These are phyloP conservation scores for Colletotrichum cereale DNA, from an alignment of 2,329 filamentous ascomycete species.

Conservation along the genomic window DNA sequence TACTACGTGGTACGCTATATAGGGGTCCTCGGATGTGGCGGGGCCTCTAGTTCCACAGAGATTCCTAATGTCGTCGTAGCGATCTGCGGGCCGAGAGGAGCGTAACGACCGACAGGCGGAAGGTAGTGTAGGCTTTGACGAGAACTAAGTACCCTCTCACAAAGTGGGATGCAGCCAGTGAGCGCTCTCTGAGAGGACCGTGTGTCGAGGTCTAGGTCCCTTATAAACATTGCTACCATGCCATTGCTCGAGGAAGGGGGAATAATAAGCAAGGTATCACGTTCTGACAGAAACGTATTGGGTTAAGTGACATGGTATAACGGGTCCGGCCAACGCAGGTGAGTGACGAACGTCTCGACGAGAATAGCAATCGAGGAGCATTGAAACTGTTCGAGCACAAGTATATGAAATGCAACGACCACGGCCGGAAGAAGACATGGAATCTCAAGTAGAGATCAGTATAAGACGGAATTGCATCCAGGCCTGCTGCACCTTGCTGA, in stretches of 20 bases:
- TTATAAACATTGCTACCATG: not conserved
- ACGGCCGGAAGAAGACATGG: not conserved
- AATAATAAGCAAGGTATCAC: not conserved
- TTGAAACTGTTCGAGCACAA: not conserved
- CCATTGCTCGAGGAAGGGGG: no score
- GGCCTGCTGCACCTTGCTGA: not conserved
- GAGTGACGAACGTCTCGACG: not conserved
- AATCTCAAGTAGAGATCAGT: not conserved
- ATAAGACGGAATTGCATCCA: not conserved
- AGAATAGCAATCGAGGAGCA: not conserved
- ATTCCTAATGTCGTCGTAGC: slow-evolving; percentile 4
- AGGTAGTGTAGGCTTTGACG: not conserved
- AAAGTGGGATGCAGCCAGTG: slow-evolving; percentile 11
- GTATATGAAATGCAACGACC: not conserved
- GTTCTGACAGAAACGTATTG: not conserved
- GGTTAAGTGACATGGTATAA: not conserved
- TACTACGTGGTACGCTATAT: slow-evolving; percentile 12
- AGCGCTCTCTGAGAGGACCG: slow-evolving; percentile 13
- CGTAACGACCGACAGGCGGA: not conserved
- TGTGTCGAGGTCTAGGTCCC: slow-evolving; percentile 21
- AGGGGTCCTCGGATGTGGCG: slow-evolving; percentile 1
- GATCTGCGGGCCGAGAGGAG: not conserved
- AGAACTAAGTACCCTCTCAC: not conserved
- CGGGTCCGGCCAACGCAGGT: not conserved
- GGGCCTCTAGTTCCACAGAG: slow-evolving; percentile 5